Percentiles rank a stretch among this genome's conserved stretches.
Conservation (phyloP, 2,329 filamentous ascomycete genomes). For the Cytospora piceae region DNA sequence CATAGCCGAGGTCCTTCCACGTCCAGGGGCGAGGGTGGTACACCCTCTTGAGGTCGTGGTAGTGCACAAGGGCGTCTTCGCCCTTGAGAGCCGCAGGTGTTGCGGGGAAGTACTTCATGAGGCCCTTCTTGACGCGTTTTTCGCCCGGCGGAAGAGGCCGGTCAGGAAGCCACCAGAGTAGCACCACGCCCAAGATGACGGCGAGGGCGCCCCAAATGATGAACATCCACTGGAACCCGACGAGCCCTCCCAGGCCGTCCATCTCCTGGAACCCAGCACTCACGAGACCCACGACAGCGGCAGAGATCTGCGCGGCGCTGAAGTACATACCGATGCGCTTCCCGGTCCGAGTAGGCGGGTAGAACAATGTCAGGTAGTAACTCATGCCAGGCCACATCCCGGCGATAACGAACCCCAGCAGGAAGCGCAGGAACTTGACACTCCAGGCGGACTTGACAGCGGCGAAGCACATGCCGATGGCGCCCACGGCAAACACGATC, state of each 20-base stretch:
- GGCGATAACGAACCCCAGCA: constrained; percentile 85
- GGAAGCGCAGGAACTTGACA: constrained; percentile 82
- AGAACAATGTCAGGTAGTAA: constrained; percentile 90
- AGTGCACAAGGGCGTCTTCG: constrained; percentile 80
- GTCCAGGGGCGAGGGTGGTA: constrained; percentile 79
- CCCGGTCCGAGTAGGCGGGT: constrained; percentile 82
- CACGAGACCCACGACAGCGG: constrained; percentile 85
- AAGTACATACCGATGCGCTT: constrained; percentile 91
- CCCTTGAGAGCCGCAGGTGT: constrained; percentile 73
- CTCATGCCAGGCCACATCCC: constrained; percentile 97
- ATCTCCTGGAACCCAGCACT: constrained; percentile 92
- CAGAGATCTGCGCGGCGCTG: constrained; percentile 85
- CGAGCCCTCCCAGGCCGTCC: constrained; percentile 75
- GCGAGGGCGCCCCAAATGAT: constrained; percentile 80
- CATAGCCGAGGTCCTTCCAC: constrained; percentile 67
- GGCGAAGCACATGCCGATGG: constrained; percentile 83
- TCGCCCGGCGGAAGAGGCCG: constrained; percentile 77
- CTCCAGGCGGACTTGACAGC: constrained; percentile 84
- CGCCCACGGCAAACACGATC: constrained; percentile 84
- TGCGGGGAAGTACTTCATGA: constrained; percentile 68
- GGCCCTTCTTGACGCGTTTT: constrained; percentile 51
- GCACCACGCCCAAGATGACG: constrained; percentile 68
- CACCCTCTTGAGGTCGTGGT: constrained; percentile 78
- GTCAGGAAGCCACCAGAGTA: constrained; percentile 92
- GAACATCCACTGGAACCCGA: constrained; percentile 93